A percentile compares a stretch with the other conserved stretches of the same genome.
Conservation (phyloP, 768 basidiomycete species). For the Sporobolomyces phaffii region DNA sequence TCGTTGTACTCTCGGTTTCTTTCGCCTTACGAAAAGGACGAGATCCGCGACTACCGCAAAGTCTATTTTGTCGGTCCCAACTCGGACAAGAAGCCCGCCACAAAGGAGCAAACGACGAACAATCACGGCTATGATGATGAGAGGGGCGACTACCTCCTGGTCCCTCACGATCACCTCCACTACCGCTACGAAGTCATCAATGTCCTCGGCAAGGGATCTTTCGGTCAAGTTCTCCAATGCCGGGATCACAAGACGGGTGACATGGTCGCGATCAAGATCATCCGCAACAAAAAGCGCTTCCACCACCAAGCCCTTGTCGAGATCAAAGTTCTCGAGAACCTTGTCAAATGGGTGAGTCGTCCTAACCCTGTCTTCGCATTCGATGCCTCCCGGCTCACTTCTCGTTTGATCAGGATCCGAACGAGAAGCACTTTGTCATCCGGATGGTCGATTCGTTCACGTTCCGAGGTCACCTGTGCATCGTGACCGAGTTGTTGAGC, state of each 20-base stretch:
- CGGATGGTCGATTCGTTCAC: constrained; percentile 98
- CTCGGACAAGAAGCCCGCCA: constrained; percentile 77
- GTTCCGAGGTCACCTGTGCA: constrained; percentile 94
- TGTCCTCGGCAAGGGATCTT: constrained; percentile 93
- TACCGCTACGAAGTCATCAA: constrained; percentile 94
- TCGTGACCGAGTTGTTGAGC: constrained; percentile 92
- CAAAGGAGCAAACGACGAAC: constrained; percentile 64
- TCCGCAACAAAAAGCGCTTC: constrained; percentile 97
- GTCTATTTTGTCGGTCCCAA: constrained; percentile 76
- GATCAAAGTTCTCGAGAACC: constrained; percentile 93
- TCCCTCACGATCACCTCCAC: constrained; percentile 83
- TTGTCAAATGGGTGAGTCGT: constrained; percentile 87
- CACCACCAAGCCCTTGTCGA: constrained; percentile 98
- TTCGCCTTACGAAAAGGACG: constrained; percentile 81
- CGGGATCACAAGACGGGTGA: constrained; percentile 90
- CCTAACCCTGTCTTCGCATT: background rate
- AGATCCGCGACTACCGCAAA: constrained; percentile 76
- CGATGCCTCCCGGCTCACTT: background rate
- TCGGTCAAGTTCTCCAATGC: constrained; percentile 92
- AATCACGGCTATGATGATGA: constrained; percentile 98
- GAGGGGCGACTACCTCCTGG: constrained; percentile 88
- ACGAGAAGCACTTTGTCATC: constrained; percentile 94
- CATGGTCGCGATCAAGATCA: constrained; percentile 98
- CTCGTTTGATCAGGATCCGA: constrained; percentile 62
- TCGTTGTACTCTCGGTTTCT: constrained; percentile 56